Base-by-base conservation (phyloP, 163 green algal species). In the Scenedesmus sp. region DNA sequence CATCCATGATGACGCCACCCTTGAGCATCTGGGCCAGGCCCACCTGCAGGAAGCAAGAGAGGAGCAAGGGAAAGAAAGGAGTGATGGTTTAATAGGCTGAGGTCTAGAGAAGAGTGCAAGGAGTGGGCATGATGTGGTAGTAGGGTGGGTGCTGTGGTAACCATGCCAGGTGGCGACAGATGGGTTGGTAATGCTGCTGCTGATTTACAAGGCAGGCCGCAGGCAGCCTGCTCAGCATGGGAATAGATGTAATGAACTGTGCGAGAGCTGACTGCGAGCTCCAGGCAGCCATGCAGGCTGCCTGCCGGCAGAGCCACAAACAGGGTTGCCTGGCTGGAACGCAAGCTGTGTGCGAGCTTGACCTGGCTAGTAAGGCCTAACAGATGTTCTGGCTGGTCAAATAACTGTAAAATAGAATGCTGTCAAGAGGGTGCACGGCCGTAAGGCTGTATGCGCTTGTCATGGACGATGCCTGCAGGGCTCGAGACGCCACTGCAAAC, bases 1-100 rank as follows among this genome's bases (percentile, higher is more conserved):
- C 98, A 62, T 93, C 90, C 90, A 93, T 93, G 74, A 93, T 93
- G 20, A 93, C 90, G 77, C 90, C 90, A 76, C 90, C 90, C 84
- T 91, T 90, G 34, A 93, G 79, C 74, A 88, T 93, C 90, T 93
- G 90, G 59, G 90, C 90, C 26, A 93, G 84, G 34, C 90, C 90
- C 20, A 90, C 84, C 90, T 93, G 74, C 54, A 60, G 12, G 18
- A 34, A 3, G 34, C 34, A 46, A 46, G 34, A 46, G 34, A 46
- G 34, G 34, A 3, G 70, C 2, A 52, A 52, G 23, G 46, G 23
- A 7, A 79, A 52, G 23, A 79, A n/a, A 79, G 70, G 3, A 13
- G 12, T 16, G 6, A 26, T 76, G 16, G 12, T 13, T 4, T 34
- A 76, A 15, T 52, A 1, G 46, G 23, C 1, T n/a, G 23, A 79